Evolutionary conservation across 805 yeast species (phyloP), one percentile per base, ranked within the genome.

Genomic region (Wickerhamomyces pijperi): DNA sequence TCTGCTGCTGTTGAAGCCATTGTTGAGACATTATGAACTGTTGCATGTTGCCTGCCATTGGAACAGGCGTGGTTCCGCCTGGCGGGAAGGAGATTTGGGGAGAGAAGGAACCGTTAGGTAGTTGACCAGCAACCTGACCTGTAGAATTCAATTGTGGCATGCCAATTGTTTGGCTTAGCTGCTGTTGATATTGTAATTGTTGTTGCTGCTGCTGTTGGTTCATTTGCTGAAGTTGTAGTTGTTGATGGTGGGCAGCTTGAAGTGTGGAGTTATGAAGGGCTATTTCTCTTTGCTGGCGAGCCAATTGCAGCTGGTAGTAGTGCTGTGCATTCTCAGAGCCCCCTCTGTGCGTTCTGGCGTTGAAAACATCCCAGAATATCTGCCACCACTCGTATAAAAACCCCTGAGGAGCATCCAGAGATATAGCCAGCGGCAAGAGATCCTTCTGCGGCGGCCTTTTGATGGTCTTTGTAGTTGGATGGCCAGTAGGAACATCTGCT

Each of bases 331-430:
- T 62, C 2, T 68, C 63, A 3, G 82, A 72, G 13, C 78, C 75
- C 14, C 76, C 80, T 42, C 78, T 65, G 45, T 73, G 76, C 33
- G 84, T 76, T 49, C 86, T 70, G 3, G 94, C 94, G 52, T 82
- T 82, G 59, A 81, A 84, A 21, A 86, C 78, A 55, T 87, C 96
- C 96, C 96, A 88, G 56, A 87, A 88, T 15, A 88, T 77, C 64
- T 78, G 86, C 96, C 96, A 87, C 97, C 97, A 87, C 57, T 88
- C 97, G 51, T 75, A 79, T 19, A 87, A 61, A 52, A 85, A 87
- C 6, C 95, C 92, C 49, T 80, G 84, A 1, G 94, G 92, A 2
- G 94, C 81, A 53, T 86, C 92, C 70, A 82, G 73, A 11, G 76
- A 64, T 52, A 78, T 67, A 18, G 64, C 61, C 28, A 75, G 54